Evolutionary conservation across 2,329 filamentous ascomycete genomes (phyloP).

Genomic region (Penicillium vulpinum): DNA sequence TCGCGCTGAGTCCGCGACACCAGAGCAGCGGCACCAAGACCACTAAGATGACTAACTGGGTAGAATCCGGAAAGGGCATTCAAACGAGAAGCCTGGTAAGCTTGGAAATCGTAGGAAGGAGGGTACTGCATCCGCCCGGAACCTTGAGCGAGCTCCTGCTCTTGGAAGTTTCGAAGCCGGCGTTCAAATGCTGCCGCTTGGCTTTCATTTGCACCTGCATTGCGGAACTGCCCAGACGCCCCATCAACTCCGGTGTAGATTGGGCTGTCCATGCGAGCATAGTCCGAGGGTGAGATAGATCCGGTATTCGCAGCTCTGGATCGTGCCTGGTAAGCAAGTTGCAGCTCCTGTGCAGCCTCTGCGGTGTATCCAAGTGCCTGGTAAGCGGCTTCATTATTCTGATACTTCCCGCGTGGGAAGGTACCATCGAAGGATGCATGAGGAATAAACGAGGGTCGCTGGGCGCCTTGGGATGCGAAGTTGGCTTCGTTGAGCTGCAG

Average conservation of each 20-base stretch:
- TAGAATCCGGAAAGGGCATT: conserved; percentile 42
- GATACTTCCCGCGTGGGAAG: conserved; percentile 46
- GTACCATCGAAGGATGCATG: conserved; percentile 49
- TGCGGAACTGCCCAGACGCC: conserved; percentile 48
- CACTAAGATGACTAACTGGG: conserved; percentile 32
- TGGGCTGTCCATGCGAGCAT: conserved; percentile 46
- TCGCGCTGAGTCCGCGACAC: conserved; percentile 53
- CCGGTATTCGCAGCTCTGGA: conserved; percentile 48
- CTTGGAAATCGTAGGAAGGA: conserved; percentile 35
- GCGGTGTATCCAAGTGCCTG: conserved; percentile 28
- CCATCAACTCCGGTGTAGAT: conserved; percentile 51
- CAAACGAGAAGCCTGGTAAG: conserved; percentile 32
- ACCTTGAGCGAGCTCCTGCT: conserved; percentile 37
- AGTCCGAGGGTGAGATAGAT: conserved; percentile 49
- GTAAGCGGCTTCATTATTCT: conserved; percentile 33
- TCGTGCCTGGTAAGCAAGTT: conserved; percentile 39
- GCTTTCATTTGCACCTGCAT: conserved; percentile 43
- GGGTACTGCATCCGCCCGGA: conserved; percentile 33
- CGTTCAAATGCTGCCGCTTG: conserved; percentile 51
- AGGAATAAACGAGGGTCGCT: conserved; percentile 32
- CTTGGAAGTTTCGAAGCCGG: conserved; percentile 51
- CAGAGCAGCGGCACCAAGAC: conserved; percentile 35
- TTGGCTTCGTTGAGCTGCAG: conserved; percentile 38
- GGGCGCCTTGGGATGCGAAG: conserved; percentile 35
- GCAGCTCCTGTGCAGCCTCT: conserved; percentile 33